These are phyloP conservation scores for Agrostemma githago DNA, from an alignment of 148 eudicot genomes.

Conservation along the genomic window DNA sequence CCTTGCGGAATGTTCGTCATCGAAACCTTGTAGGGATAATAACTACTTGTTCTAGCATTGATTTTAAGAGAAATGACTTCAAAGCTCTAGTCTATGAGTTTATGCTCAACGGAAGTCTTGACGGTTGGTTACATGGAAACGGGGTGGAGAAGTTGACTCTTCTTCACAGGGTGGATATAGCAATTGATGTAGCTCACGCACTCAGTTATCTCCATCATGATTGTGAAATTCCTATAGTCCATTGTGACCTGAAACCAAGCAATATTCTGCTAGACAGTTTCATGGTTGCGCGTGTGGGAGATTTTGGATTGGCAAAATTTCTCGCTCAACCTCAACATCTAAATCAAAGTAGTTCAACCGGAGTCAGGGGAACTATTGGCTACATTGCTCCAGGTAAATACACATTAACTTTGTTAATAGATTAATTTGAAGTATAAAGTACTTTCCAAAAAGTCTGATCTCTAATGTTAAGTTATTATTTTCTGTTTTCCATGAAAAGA, in stretches of 20 bases:
- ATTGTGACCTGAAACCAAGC: conserved; percentile 31
- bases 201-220: conserved; percentile 24
- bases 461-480: too few species aligned
- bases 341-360: conserved; percentile 20
- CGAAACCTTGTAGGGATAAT: conserved; percentile 25
- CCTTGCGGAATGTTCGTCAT: conserved; percentile 27
- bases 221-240: conserved; percentile 21
- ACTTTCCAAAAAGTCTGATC: too few species aligned
- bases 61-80: conserved; percentile 25
- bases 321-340: not conserved
- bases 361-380: conserved; percentile 24
- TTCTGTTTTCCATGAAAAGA: not conserved
- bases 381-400: conserved; percentile 28
- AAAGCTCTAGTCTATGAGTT: conserved; percentile 32
- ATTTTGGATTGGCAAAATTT: conserved; percentile 23
- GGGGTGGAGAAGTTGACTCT: conserved; percentile 8
- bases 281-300: conserved; percentile 23
- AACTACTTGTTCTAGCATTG: conserved; percentile 29
- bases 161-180: conserved; percentile 23
- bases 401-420: too few species aligned
- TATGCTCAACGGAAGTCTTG: conserved; percentile 31
- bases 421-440: too few species aligned
- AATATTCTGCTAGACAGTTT: conserved; percentile 19
- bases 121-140: conserved; percentile 20
- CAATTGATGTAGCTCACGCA: conserved; percentile 23